Conservation (phyloP, 2,329 filamentous ascomycete genomes). For the Cordyceps militaris region DNA sequence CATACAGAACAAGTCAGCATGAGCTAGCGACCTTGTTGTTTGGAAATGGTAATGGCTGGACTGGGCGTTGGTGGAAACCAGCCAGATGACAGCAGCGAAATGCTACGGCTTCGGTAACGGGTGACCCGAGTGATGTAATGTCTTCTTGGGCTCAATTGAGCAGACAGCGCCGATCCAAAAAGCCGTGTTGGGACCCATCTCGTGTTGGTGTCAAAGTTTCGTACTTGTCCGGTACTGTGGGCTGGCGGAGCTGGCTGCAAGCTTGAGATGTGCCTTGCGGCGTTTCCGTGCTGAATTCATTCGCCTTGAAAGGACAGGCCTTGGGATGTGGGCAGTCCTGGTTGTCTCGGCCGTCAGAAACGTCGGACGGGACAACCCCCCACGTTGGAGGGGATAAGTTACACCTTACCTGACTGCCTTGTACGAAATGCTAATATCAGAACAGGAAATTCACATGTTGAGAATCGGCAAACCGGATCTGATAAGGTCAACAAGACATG, state of each 20-base stretch:
- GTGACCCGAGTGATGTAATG: neutral
- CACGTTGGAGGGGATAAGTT: slow-evolving; percentile 44
- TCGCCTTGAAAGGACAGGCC: slow-evolving; percentile 31
- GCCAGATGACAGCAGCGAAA: neutral
- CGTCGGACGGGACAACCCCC: slow-evolving; percentile 43
- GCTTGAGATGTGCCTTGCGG: slow-evolving; percentile 9
- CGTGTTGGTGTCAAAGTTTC: slow-evolving; percentile 89
- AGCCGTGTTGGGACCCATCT: slow-evolving; percentile 68
- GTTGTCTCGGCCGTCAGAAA: slow-evolving; percentile 44
- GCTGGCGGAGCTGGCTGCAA: slow-evolving; percentile 10
- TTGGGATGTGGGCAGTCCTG: slow-evolving; percentile 35
- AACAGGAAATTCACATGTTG: neutral
- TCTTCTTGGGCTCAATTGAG: neutral
- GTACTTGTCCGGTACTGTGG: slow-evolving; percentile 64
- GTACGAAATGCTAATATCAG: neutral
- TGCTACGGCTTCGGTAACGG: neutral
- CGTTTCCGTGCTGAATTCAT: slow-evolving; percentile 15
- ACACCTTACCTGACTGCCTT: slow-evolving; percentile 15
- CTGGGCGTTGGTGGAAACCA: neutral
- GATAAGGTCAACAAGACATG: neutral
- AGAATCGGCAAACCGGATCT: neutral
- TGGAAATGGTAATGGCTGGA: neutral
- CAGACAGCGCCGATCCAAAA: slow-evolving; percentile 18
- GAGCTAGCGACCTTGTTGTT: neutral
- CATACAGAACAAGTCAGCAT: slow-evolving; percentile 61